Evolutionary conservation across 2,329 filamentous ascomycete species (phyloP).

Genomic region (Zymoseptoria crescenta): DNA sequence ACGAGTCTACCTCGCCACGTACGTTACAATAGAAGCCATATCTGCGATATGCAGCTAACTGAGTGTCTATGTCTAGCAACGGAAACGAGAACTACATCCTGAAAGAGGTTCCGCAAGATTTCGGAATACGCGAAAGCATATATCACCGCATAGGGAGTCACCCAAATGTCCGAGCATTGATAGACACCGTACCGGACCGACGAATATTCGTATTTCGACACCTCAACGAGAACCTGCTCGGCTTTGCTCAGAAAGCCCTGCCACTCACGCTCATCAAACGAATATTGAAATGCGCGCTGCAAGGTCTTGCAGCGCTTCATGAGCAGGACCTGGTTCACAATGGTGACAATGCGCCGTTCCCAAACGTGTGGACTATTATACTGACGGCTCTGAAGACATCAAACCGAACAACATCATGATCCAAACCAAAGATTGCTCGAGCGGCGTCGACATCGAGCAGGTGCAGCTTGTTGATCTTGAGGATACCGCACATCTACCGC

Average conservation of each 20-base stretch:
- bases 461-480: constrained; percentile 38
- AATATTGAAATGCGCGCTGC: constrained; percentile 38
- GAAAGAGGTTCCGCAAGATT: constrained; percentile 23
- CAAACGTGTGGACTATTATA: constrained; percentile 2
- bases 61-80: constrained; percentile 17
- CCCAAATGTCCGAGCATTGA: constrained; percentile 32
- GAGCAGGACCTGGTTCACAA: constrained; percentile 31
- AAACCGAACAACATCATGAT: constrained; percentile 41
- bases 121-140: constrained; percentile 18
- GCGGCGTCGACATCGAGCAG: constrained; percentile 27
- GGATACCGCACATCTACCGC: constrained; percentile 34
- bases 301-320: constrained; percentile 33
- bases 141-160: constrained; percentile 14
- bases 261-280: constrained; percentile 33
- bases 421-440: constrained; percentile 30
- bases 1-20: constrained; percentile 5
- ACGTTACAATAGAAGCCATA: not conserved
- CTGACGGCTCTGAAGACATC: constrained; percentile 30
- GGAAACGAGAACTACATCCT: constrained; percentile 20
- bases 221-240: constrained; percentile 37
- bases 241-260: constrained; percentile 36
- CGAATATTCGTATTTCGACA: constrained; percentile 42
- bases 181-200: constrained; percentile 38
- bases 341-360: constrained; percentile 1
- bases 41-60: not conserved